These are phyloP conservation scores for Lithospermum erythrorhizon DNA, from an alignment of 257 asterid genomes.

Conservation along the genomic window DNA sequence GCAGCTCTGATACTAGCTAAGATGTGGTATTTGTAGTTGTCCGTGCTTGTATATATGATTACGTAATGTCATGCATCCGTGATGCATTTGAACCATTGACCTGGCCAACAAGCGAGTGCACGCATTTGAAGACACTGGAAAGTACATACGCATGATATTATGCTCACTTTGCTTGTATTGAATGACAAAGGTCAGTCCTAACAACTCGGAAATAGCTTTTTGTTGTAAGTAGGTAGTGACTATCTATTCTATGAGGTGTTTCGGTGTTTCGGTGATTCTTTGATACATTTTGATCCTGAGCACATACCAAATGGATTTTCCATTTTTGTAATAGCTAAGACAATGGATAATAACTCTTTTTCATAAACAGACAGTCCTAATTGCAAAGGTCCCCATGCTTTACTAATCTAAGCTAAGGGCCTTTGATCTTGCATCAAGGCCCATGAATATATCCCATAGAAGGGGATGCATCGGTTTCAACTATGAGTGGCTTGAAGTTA, in stretches of 20 bases:
- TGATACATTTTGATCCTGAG: slow-evolving; percentile 1
- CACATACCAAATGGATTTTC: background rate
- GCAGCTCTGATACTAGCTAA: too few relatives aligned
- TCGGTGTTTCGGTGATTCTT: background rate
- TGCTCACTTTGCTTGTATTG: background rate
- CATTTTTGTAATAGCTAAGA: background rate
- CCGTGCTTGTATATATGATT: too few relatives aligned
- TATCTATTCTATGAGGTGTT: background rate
- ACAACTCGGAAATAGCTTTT: background rate
- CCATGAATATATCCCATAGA: too few relatives aligned
- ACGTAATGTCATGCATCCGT: background rate
- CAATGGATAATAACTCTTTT: background rate
- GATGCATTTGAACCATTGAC: too few relatives aligned
- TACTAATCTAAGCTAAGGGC: background rate
- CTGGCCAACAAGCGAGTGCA: too few relatives aligned
- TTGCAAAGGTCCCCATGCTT: background rate
- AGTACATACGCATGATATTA: background rate
- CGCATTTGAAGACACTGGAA: too few relatives aligned
- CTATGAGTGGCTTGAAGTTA: too few relatives aligned
- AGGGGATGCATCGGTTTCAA: too few relatives aligned
- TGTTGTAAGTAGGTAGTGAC: background rate
- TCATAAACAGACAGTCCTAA: background rate
- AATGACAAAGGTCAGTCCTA: background rate
- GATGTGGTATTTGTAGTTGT: too few relatives aligned
- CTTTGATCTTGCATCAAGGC: too few relatives aligned